Conservation (phyloP, 257 asterid species). For the Nicotiana noctiflora region DNA sequence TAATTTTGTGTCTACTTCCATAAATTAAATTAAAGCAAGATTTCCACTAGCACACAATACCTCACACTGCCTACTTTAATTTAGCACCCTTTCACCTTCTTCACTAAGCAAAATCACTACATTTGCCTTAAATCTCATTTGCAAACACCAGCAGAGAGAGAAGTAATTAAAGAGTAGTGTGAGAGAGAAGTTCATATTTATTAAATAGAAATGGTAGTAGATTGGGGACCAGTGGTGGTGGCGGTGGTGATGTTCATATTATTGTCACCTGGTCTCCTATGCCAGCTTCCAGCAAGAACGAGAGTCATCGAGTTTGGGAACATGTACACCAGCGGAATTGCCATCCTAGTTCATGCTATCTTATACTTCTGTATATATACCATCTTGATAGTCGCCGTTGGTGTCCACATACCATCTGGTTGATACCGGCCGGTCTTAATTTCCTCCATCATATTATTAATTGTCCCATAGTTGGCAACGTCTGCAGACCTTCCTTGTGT, state of each 20-base stretch:
- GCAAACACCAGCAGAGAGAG: not conserved
- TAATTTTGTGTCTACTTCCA: too few relatives aligned
- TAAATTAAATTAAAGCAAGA: too few relatives aligned
- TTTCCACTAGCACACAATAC: too few relatives aligned
- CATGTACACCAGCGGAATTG: slow-evolving; percentile 84
- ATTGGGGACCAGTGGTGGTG: slow-evolving; percentile 90
- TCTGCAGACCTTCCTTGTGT: not conserved
- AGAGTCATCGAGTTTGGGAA: slow-evolving; percentile 74
- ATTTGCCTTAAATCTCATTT: too few relatives aligned
- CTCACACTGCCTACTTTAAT: too few relatives aligned
- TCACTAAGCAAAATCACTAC: too few relatives aligned
- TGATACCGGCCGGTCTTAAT: slow-evolving; percentile 7
- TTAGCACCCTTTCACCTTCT: too few relatives aligned
- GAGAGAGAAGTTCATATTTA: too few relatives aligned
- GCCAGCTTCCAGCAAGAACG: slow-evolving; percentile 77
- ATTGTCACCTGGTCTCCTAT: slow-evolving; percentile 74
- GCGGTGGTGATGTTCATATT: slow-evolving; percentile 85
- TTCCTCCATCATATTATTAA: not conserved
- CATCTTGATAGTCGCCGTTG: slow-evolving; percentile 67
- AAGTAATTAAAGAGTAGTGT: too few relatives aligned
- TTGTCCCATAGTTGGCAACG: not conserved
- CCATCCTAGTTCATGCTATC: slow-evolving; percentile 70
- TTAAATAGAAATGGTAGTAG: slow-evolving; percentile 32
- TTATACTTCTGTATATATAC: slow-evolving; percentile 76
- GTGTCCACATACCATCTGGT: slow-evolving; percentile 61